A percentile compares a stretch with the other conserved stretches of the same genome.
These are phyloP conservation scores for Euclidium syriacum DNA, from an alignment of 345 rosid species.

Conservation along the genomic window DNA sequence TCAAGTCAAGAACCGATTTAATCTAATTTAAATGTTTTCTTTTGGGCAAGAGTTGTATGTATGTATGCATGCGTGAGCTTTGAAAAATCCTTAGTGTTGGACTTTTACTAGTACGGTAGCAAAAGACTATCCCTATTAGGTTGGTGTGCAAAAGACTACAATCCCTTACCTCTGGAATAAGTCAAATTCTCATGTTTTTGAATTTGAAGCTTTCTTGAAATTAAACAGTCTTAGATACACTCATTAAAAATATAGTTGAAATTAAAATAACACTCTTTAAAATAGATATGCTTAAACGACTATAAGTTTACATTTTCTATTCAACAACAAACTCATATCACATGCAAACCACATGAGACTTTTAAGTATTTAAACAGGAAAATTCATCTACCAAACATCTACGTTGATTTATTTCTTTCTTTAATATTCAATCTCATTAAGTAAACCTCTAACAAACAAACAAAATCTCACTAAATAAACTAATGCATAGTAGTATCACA, in stretches of 20 bases:
- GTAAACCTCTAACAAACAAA: too few species aligned
- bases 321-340: background rate
- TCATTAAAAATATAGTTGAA: background rate
- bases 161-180: background rate
- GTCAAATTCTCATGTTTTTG: constrained; percentile 24
- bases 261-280: background rate
- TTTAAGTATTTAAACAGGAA: constrained; percentile 1
- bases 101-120: constrained; percentile 13
- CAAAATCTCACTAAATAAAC: background rate
- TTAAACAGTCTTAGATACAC: constrained; percentile 1
- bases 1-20: background rate
- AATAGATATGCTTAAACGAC: constrained; percentile 13
- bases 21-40: background rate
- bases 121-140: background rate
- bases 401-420: background rate
- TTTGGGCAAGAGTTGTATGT: background rate
- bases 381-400: background rate
- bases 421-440: background rate
- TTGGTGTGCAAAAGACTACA: too few species aligned
- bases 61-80: background rate
- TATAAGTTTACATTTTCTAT: constrained; percentile 4
- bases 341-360: constrained; percentile 1
- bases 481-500: background rate
- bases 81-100: background rate
- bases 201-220: background rate